These are phyloP conservation scores for Larix kaempferi DNA, from an alignment of 75 land plant genomes.

Conservation along the genomic window DNA sequence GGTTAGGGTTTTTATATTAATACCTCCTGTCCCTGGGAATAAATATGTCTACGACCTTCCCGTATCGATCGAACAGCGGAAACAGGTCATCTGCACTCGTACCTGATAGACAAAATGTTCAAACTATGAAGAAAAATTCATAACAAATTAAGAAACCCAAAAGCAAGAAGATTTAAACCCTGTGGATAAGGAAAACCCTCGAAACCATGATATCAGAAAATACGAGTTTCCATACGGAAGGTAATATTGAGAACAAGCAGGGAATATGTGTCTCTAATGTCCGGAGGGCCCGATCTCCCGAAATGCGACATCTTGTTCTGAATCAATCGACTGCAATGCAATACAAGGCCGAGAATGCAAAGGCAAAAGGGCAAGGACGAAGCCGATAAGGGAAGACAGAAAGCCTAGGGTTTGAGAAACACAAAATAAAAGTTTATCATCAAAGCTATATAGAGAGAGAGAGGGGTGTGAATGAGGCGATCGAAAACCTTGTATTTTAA, in stretches of 20 bases:
- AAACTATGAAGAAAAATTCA: neutral
- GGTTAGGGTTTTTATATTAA: neutral
- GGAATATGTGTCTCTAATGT: conserved; percentile 82
- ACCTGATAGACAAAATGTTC: conserved; percentile 36
- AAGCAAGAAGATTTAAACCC: neutral
- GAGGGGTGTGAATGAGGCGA: no score
- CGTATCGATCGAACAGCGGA: conserved; percentile 94
- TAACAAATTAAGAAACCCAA: neutral
- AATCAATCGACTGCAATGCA: no score
- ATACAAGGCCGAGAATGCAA: no score
- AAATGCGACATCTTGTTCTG: conserved; percentile 66
- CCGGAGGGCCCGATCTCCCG: conserved; percentile 80
- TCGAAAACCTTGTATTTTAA: no score
- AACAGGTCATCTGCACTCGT: conserved; percentile 96
- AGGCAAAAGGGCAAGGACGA: no score
- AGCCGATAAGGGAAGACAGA: no score
- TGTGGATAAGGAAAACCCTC: neutral
- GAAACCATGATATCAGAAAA: neutral
- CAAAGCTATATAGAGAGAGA: no score
- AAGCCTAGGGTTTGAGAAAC: no score
- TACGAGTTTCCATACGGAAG: conserved; percentile 41
- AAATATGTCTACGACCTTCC: conserved; percentile 95
- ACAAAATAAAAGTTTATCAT: no score
- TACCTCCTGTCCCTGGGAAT: conserved; percentile 80
- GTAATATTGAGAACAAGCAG: conserved; percentile 87